These are phyloP conservation scores for Candida ulmi DNA, from an alignment of 805 yeast genomes.

Conservation along the genomic window DNA sequence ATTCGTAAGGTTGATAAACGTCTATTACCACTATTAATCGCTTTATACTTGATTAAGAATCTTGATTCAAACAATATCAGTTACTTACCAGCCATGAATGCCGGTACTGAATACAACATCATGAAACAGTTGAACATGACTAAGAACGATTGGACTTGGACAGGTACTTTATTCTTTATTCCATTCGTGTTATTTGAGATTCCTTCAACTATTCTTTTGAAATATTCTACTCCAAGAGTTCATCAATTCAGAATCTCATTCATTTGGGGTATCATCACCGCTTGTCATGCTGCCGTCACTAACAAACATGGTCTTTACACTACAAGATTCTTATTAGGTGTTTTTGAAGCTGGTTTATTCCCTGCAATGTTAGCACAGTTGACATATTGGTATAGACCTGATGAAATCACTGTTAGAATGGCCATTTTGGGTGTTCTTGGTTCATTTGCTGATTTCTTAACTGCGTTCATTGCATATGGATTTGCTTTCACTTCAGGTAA, in stretches of 20 bases:
- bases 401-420: conserved; percentile 32
- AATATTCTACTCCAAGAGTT: conserved; percentile 10
- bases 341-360: conserved; percentile 36
- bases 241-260: conserved; percentile 10
- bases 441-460: conserved; percentile 39
- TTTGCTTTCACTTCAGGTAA: conserved; percentile 27
- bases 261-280: conserved; percentile 12
- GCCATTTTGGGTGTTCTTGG: conserved; percentile 34
- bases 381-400: conserved; percentile 32
- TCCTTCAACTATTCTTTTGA: conserved; percentile 14
- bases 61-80: too few relatives aligned
- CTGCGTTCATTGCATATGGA: conserved; percentile 37
- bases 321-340: conserved; percentile 34
- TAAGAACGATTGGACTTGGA: too few relatives aligned
- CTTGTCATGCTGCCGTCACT: conserved; percentile 14
- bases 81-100: too few relatives aligned
- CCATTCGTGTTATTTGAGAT: conserved; percentile 15
- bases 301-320: conserved; percentile 11
- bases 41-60: too few relatives aligned
- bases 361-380: conserved; percentile 36
- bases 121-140: too few relatives aligned
- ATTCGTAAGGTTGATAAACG: too few relatives aligned
- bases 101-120: too few relatives aligned
- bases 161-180: conserved; percentile 15
- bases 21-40: too few relatives aligned